Percentiles rank a stretch among this genome's conserved stretches.
These are phyloP conservation scores for Bruguiera gymnorhiza DNA, from an alignment of 345 rosid species.

Conservation along the genomic window DNA sequence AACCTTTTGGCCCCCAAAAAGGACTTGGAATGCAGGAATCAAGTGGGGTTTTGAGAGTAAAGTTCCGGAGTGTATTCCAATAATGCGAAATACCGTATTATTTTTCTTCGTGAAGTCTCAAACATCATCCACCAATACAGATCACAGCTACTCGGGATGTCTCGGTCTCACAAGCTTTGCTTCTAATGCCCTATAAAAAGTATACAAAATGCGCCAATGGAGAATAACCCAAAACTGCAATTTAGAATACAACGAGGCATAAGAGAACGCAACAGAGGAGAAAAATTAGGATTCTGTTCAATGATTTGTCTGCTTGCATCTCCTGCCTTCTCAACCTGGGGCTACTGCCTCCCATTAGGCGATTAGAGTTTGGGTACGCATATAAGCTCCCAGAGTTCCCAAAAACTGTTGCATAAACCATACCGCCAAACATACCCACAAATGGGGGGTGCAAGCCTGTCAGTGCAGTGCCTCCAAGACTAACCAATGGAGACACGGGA, in stretches of 20 bases:
- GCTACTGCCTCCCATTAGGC: slow-evolving; percentile 25
- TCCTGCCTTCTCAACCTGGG: slow-evolving; percentile 66
- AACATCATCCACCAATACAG: no score
- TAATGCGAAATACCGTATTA: no score
- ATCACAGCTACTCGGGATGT: neutral
- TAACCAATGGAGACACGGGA: slow-evolving; percentile 28
- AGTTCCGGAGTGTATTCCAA: no score
- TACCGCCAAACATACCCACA: slow-evolving; percentile 64
- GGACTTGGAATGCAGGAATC: no score
- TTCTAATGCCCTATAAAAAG: slow-evolving; percentile 1
- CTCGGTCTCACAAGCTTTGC: slow-evolving; percentile 1
- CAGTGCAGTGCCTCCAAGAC: slow-evolving; percentile 26
- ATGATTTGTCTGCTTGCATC: slow-evolving; percentile 64
- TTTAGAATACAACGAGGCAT: slow-evolving; percentile 82
- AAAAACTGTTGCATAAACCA: slow-evolving; percentile 70
- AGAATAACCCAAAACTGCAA: neutral
- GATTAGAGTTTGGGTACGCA: slow-evolving; percentile 49
- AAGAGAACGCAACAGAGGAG: slow-evolving; percentile 73
- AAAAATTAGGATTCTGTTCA: slow-evolving; percentile 76
- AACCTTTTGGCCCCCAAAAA: no score
- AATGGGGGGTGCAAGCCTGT: slow-evolving; percentile 43
- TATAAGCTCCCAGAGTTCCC: slow-evolving; percentile 57
- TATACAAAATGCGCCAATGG: slow-evolving; percentile 1
- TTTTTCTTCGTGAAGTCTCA: no score
- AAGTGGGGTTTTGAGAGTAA: no score